A percentile compares a stretch with the other conserved stretches of the same genome.
phyloP scores from a whole-genome alignment of 257 asterid genomes.

The Lithospermum erythrorhizon region DNA sequence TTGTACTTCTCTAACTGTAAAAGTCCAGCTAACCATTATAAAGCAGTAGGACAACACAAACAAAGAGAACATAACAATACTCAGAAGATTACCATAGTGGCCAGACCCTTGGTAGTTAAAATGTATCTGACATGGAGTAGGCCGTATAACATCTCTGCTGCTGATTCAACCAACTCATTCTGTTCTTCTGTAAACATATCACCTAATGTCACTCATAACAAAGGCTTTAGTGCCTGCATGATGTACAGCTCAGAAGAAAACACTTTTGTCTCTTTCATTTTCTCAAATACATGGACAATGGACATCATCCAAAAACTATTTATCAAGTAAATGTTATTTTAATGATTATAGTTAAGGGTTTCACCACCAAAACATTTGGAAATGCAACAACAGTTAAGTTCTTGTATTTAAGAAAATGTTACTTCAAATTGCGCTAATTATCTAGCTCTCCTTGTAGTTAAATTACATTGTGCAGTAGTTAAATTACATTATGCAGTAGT shows the following conservation, averaged over 20 bases:
- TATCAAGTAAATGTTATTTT: background rate
- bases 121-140: slow-evolving; percentile 70
- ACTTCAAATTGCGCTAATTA: no score
- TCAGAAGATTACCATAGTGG: slow-evolving; percentile 55
- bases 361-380: background rate
- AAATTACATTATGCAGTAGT: no score
- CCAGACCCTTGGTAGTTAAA: slow-evolving; percentile 74
- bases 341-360: background rate
- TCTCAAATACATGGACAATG: background rate
- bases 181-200: slow-evolving; percentile 73
- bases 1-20: slow-evolving; percentile 70
- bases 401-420: background rate
- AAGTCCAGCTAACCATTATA: slow-evolving; percentile 1
- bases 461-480: no score
- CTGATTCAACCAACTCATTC: slow-evolving; percentile 72
- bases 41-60: slow-evolving; percentile 4
- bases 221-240: background rate
- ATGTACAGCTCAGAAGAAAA: background rate
- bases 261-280: background rate
- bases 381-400: no score
- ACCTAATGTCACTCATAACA: slow-evolving; percentile 22
- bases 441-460: no score
- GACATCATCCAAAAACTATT: background rate
- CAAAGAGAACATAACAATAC: background rate
- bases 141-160: slow-evolving; percentile 79